Evolutionary conservation across 2,329 filamentous ascomycete genomes (phyloP).

Genomic region (Gaeumannomyces tritici): DNA sequence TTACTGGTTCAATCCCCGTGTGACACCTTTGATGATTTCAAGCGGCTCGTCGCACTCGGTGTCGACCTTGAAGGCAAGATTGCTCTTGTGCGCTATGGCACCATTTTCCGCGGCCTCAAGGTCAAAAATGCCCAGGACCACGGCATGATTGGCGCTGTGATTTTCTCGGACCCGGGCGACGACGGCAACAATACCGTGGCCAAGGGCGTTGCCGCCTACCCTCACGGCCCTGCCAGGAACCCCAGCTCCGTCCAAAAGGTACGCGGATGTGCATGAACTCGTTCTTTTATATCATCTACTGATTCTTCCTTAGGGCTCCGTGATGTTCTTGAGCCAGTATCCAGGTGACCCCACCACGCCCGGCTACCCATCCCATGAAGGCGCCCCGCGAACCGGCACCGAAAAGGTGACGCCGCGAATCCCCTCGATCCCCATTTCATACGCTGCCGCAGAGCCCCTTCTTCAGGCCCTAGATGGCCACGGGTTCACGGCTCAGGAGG

Average conservation of each 20-base stretch:
- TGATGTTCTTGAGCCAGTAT: constrained; percentile 57
- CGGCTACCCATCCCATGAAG: constrained; percentile 71
- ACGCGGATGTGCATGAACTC: no score
- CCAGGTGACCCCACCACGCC: constrained; percentile 68
- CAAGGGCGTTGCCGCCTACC: constrained; percentile 65
- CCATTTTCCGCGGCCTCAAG: constrained; percentile 71
- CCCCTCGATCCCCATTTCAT: constrained; percentile 74
- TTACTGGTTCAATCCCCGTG: no score
- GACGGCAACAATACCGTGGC: constrained; percentile 66
- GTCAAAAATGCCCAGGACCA: constrained; percentile 74
- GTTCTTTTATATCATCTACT: no score
- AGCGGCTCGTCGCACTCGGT: constrained; percentile 58
- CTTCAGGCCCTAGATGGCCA: constrained; percentile 71
- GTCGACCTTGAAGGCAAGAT: constrained; percentile 68
- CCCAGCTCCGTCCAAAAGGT: constrained; percentile 59
- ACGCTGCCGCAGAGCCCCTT: constrained; percentile 64
- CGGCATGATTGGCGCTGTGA: constrained; percentile 61
- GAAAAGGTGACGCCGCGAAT: constrained; percentile 60
- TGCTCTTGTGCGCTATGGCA: constrained; percentile 66
- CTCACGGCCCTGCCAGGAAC: constrained; percentile 64
- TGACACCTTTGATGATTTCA: constrained; percentile 62
- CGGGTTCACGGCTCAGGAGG: constrained; percentile 56
- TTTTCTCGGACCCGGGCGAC: constrained; percentile 68
- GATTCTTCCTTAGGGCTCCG: constrained; percentile 22
- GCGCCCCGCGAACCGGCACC: constrained; percentile 53